A percentile compares a stretch with the other conserved stretches of the same genome.
phyloP scores from a whole-genome alignment of 2,329 filamentous ascomycete genomes.

The Cercospora sesami region DNA sequence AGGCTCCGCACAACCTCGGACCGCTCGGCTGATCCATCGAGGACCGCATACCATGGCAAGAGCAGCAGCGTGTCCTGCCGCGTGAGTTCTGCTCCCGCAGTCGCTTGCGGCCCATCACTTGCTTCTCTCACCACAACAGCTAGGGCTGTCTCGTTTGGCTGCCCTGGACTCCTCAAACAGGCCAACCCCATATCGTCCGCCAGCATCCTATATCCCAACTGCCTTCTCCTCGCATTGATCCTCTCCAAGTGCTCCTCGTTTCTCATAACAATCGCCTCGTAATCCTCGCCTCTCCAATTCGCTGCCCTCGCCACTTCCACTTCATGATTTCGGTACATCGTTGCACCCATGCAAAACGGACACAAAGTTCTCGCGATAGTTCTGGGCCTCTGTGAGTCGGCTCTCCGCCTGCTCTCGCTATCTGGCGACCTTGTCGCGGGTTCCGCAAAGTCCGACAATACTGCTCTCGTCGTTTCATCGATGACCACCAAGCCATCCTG shows the following conservation, averaged over 20 bases:
- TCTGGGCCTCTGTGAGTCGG: neutral
- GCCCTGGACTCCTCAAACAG: neutral
- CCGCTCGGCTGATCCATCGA: neutral
- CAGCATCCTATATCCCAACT: neutral
- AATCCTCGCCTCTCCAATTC: neutral
- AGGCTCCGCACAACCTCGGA: neutral
- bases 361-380: neutral
- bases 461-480: neutral
- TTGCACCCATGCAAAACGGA: slow-evolving; percentile 14
- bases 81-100: neutral
- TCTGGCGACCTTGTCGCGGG: neutral
- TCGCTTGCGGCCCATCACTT: neutral
- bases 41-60: neutral
- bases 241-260: neutral
- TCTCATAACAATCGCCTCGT: neutral
- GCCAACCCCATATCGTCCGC: neutral
- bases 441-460: neutral
- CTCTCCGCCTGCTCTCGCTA: neutral
- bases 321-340: slow-evolving; percentile 7
- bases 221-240: neutral
- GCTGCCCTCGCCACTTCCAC: neutral
- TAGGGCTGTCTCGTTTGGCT: neutral
- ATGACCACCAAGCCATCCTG: neutral
- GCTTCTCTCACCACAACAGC: neutral
- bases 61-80: neutral